Base-by-base conservation (phyloP, 1,284 basidiomycete genomes). In the Tylopilus sp. region DNA sequence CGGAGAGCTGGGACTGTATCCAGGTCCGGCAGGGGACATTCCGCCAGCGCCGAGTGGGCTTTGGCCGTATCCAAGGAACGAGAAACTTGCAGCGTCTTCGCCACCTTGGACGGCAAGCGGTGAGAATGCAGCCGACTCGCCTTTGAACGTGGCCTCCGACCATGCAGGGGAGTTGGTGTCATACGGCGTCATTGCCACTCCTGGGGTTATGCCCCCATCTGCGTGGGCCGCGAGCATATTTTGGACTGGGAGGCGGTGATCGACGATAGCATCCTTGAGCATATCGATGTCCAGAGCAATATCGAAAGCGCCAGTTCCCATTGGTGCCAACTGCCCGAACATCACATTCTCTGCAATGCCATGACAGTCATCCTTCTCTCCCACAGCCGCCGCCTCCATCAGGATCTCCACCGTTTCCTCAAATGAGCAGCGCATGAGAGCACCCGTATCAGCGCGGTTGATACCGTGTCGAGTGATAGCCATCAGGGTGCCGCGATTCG, bases 391-490 rank as follows among this genome's bases (percentile, higher is more conserved):
- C 0, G 97, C 97, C 67, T 99, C 97, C 85, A 99, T 95, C 49
- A 99, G 72, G 59, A 99, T 97, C 70, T 99, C 97, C 54, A 98
- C 97, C 0, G 97, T 99, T 77, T 99, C 97, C 70, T 99, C 97
- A 77, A 99, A 99, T 4, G 97, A 98, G 71, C 94, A 98, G 41
- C 97, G 81, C 87, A 99, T 98, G 46, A 99, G 78, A 2, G 97
- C 96, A 35, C 94, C 94, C 10, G 94, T 96, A 61, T 98, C 94
- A 26, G 96, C 91, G 48, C 96, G 86, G 72, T 99, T 99, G 72
- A 99, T 99, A 71, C 97, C 97, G 65, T 99, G 97, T 43, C 97
- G 93, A 41, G 97, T 99, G 71, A 99, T 99, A 11, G 96, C 93
- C 96, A 99, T 99, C 54, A 99, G 78, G 9, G 82, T 73, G 34